Evolutionary conservation across 2,329 filamentous ascomycete species (phyloP), one percentile per base, ranked within the genome.

Genomic region (Pseudocercospora musae): DNA sequence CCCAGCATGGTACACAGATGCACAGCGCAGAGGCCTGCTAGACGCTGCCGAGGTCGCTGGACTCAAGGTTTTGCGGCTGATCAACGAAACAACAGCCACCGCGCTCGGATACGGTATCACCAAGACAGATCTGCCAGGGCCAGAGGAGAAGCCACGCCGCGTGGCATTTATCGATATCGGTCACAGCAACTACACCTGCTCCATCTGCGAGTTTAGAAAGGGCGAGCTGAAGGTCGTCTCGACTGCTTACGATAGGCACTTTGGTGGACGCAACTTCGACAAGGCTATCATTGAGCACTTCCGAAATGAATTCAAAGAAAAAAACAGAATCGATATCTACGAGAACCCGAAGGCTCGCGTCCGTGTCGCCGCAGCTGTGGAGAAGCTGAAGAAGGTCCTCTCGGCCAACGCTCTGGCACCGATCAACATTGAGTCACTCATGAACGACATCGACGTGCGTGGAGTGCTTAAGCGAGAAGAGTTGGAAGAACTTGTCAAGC

Each of bases 321-420:
- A 96, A 80, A 96, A 91, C 87, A 96, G 96, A 85, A 90, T 98
- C 71, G 60, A 98, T 77, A 94, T 99, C 81, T 87, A 88, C 78
- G 88, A 87, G 70, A 95, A 98, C 81, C 86, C 88, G 69, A 96
- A 96, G 82, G 95, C 94, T 62, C 86, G 89, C 78, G 87, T 93
- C 70, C 92, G 95, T 77, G 91, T 96, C 71, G 85, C 90, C 46
- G 88, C 92, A 65, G 92, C 91, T 61, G 92, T 93, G 59, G 95
- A 99, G 85, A 97, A 96, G 85, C 82, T 96, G 76, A 99, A 99
- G 89, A 98, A 98, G 87, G 89, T 98, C 60, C 84, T 99, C 60
- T 98, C 94, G 37, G 95, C 95, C 76, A 98, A 98, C 82, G 90
- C 93, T 71, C 86, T 90, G 75, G 92, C 94, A 18, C 92, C 94